phyloP scores from a whole-genome alignment of 2,329 filamentous ascomycete genomes.

The Ploettnerulaceae sp. region DNA sequence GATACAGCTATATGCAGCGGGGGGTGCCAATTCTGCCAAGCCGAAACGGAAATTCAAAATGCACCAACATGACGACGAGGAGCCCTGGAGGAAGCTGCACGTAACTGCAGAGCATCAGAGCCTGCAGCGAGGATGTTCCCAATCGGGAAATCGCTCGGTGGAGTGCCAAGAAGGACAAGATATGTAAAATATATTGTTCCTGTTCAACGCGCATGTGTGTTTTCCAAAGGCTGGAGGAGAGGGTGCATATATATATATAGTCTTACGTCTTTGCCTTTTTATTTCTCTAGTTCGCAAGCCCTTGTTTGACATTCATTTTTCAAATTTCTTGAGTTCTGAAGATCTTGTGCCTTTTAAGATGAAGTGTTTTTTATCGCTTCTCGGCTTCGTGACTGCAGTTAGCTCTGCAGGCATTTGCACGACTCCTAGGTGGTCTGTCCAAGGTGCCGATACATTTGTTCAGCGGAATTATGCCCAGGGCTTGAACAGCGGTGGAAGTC shows the following conservation, averaged over 20 bases:
- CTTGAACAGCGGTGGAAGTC: conserved; percentile 4
- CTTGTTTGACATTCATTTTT: background rate
- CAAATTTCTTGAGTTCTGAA: background rate
- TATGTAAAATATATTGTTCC: too few species aligned
- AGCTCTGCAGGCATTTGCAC: conserved; percentile 7
- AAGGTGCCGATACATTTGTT: conserved; percentile 13
- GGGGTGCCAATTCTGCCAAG: background rate
- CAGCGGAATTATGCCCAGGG: conserved; percentile 12
- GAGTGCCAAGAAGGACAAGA: too few species aligned
- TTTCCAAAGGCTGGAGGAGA: too few species aligned
- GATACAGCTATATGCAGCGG: too few species aligned
- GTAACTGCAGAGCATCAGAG: background rate
- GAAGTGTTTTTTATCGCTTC: background rate
- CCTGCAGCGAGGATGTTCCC: too few species aligned
- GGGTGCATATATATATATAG: too few species aligned
- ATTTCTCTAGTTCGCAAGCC: too few species aligned
- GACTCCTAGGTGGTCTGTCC: conserved; percentile 12
- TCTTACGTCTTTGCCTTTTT: too few species aligned
- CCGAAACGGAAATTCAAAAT: conserved; percentile 3
- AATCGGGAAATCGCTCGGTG: too few species aligned
- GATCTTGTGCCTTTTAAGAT: background rate
- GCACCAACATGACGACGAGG: conserved; percentile 3
- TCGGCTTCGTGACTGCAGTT: conserved; percentile 1
- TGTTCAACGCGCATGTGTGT: too few species aligned
- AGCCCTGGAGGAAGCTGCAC: background rate